Base-by-base conservation (phyloP, 2,329 filamentous ascomycete species). In the Exutisphaerella laricina region DNA sequence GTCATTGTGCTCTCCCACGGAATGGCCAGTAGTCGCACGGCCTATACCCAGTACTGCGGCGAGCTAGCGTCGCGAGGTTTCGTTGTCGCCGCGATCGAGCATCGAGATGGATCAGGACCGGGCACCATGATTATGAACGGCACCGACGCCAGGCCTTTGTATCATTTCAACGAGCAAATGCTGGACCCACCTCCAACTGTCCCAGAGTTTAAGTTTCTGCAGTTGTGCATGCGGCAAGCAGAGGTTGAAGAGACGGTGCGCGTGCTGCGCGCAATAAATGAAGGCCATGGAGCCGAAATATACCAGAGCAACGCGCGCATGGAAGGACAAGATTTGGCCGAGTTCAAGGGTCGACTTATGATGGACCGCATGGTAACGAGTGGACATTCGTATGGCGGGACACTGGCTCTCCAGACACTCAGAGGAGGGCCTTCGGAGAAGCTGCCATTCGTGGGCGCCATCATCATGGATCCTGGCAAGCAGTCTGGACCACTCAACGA, bases 391-490 rank as follows among this genome's bases (percentile, higher is more conserved):
- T 83, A 80, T 62, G 81, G 81, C 36, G 80, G 79, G 2, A 84
- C 81, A 0, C 72, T 77, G 2, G 79, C 77, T 0, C 66, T 84
- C 14, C 78, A 80, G 45, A 73, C 76, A 3, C 66, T 83, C n/a
- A 73, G 73, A 39, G 67, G 65, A 25, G 73, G 67, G 5, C 67
- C 70, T 4, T 67, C 49, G 34, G 43, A 67, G 46, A 53, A 57
- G 42, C 62, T 70, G 13, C 72, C 71, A 0, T 73, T 80, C 48
- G 68, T 71, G 1, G 79, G 74, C 3, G 80, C 70, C 14, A 73
- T 85, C 46, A 70, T 78, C 37, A 70, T 85, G 21, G 81, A 85
- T 58, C 80, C 81, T 0, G 81, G 81, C 39, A 85, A 85, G 60
- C 65, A 67, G 2, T 79, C 74, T 48, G 81, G 81, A 0, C 75